phyloP scores from a whole-genome alignment of 2,329 filamentous ascomycete genomes.

The Pezicula neosporulosa region DNA sequence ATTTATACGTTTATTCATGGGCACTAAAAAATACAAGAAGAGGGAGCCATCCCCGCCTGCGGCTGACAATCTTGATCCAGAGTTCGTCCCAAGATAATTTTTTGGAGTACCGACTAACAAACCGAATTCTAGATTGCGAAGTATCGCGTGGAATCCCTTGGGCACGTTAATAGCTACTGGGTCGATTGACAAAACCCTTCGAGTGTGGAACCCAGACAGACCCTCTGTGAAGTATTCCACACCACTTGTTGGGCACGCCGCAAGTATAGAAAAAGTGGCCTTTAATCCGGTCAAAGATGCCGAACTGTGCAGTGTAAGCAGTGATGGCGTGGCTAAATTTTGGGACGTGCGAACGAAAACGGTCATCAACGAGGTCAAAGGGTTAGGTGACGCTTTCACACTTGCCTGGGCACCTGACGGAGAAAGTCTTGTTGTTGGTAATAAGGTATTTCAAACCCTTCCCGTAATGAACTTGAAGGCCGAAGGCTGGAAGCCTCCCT shows the following conservation, averaged over 20 bases:
- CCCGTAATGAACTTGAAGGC: not conserved
- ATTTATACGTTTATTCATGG: too few species aligned
- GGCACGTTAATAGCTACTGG: conserved; percentile 84
- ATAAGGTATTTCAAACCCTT: conserved; percentile 53
- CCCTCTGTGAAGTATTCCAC: conserved; percentile 71
- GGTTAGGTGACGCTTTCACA: conserved; percentile 64
- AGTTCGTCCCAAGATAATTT: too few species aligned
- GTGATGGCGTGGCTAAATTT: conserved; percentile 71
- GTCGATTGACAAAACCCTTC: conserved; percentile 63
- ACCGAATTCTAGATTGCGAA: conserved; percentile 56
- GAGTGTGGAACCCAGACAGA: conserved; percentile 80
- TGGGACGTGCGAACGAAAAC: conserved; percentile 77
- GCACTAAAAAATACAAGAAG: too few species aligned
- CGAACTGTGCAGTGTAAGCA: conserved; percentile 71
- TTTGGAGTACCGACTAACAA: not conserved
- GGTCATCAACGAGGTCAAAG: conserved; percentile 66
- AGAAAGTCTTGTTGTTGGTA: conserved; percentile 65
- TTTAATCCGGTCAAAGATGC: conserved; percentile 77
- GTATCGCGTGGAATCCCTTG: conserved; percentile 85
- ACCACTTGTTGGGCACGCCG: conserved; percentile 65
- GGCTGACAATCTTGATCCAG: too few species aligned
- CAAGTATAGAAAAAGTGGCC: conserved; percentile 69
- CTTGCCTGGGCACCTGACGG: conserved; percentile 74
- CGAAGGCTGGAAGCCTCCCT: too few species aligned
- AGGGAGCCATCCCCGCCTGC: too few species aligned